These are phyloP conservation scores for Acorus calamus DNA, from an alignment of 106 monocot genomes.

Conservation along the genomic window DNA sequence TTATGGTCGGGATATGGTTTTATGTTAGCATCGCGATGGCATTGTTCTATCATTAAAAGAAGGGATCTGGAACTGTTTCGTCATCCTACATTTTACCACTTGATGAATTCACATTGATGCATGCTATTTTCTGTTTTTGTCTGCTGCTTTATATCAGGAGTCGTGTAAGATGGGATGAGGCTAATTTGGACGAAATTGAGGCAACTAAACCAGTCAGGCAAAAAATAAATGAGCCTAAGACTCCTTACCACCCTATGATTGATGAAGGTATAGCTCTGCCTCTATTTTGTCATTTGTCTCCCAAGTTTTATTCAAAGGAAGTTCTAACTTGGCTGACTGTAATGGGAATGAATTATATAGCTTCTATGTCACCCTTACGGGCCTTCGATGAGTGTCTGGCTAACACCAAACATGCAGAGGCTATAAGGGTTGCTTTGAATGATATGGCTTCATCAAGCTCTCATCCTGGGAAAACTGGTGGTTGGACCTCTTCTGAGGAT, in stretches of 20 bases:
- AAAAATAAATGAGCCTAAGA: conserved; percentile 97
- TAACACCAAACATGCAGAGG: conserved; percentile 47
- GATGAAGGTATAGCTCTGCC: conserved; percentile 43
- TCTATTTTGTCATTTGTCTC: neutral
- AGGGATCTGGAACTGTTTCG: no score
- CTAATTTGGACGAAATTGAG: conserved; percentile 85
- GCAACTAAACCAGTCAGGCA: conserved; percentile 89
- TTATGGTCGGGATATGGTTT: no score
- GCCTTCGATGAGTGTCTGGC: conserved; percentile 69
- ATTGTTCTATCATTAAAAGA: no score
- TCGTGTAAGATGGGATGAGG: conserved; percentile 87
- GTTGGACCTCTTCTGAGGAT: conserved; percentile 88
- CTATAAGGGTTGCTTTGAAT: conserved; percentile 55
- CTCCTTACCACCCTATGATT: conserved; percentile 85
- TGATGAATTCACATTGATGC: no score
- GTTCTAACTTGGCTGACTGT: neutral
- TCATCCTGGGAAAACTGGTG: conserved; percentile 26
- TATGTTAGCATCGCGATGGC: no score
- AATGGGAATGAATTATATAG: conserved; percentile 16
- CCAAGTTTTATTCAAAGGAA: neutral
- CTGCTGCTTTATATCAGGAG: conserved; percentile 13
- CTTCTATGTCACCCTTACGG: conserved; percentile 52
- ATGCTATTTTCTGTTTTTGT: no score
- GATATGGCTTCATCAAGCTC: conserved; percentile 68
- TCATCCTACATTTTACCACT: no score